Percentiles rank a stretch among this genome's conserved stretches.
These are phyloP conservation scores for Diutina siamensis DNA, from an alignment of 1,139 yeast genomes.

Conservation along the genomic window DNA sequence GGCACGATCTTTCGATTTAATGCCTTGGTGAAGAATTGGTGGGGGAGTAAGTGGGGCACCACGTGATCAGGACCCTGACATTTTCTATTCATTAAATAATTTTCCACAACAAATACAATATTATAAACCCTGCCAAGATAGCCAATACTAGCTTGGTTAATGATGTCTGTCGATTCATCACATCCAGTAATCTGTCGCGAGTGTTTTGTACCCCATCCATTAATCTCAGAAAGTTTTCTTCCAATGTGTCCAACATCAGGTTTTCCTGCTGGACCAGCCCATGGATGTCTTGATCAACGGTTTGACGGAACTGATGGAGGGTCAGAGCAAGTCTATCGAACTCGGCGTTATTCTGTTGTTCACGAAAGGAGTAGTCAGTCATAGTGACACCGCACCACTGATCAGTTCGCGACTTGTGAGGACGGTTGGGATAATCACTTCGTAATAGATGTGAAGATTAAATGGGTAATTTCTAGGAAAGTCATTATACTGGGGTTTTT, in stretches of 20 bases:
- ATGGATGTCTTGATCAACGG: slow-evolving; percentile 34
- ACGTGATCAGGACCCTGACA: not conserved
- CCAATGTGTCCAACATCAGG: not conserved
- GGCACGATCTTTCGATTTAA: no score
- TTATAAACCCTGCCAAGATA: slow-evolving; percentile 9
- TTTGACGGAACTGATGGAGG: slow-evolving; percentile 31
- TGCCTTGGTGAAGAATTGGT: no score
- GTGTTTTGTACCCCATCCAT: not conserved
- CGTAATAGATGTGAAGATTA: no score
- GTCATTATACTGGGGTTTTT: no score
- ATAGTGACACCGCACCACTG: not conserved
- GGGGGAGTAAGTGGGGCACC: no score
- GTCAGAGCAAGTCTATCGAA: slow-evolving; percentile 36
- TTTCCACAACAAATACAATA: slow-evolving; percentile 10
- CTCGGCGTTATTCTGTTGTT: slow-evolving; percentile 32
- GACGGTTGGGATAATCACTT: no score
- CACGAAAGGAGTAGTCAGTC: slow-evolving; percentile 16
- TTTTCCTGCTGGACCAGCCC: slow-evolving; percentile 29
- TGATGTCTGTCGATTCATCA: slow-evolving; percentile 34
- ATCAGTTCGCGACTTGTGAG: no score
- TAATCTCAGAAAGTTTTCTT: not conserved
- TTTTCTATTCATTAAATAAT: slow-evolving; percentile 5
- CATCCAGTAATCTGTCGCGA: slow-evolving; percentile 17
- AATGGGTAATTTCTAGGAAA: no score
- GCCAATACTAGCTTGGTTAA: slow-evolving; percentile 24